Evolutionary conservation across 257 asterid genomes (phyloP).

Genomic region (Asclepias syriaca): DNA sequence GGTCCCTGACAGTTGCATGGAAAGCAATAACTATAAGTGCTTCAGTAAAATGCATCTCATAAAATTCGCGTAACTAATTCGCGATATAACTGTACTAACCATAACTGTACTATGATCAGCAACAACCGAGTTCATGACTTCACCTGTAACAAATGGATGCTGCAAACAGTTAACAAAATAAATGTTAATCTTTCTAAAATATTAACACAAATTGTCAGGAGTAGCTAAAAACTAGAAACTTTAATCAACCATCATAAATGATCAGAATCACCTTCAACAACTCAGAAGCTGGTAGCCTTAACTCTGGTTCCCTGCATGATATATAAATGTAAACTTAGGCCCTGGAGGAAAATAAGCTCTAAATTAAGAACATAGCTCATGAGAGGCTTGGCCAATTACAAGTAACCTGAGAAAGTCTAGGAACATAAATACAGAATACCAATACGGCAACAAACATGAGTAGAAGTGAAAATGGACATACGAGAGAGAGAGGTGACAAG

Average conservation of each 20-base stretch:
- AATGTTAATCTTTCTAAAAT: neutral
- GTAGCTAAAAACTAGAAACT: neutral
- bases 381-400: neutral
- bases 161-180: constrained; percentile 11
- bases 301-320: constrained; percentile 32
- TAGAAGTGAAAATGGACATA: neutral
- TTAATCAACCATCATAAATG: neutral
- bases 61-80: neutral
- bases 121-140: constrained; percentile 12
- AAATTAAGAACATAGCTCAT: neutral
- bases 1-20: constrained; percentile 11
- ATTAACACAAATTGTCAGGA: neutral
- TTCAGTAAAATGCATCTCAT: neutral
- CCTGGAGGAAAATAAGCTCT: neutral
- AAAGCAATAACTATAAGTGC: neutral
- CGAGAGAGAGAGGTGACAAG: neutral
- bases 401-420: neutral
- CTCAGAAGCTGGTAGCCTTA: constrained; percentile 30
- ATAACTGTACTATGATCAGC: constrained; percentile 5
- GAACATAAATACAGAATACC: neutral
- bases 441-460: neutral
- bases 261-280: constrained; percentile 28
- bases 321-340: neutral
- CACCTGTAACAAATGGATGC: constrained; percentile 36
- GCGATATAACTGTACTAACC: constrained; percentile 20